Evolutionary conservation across 257 asterid species (phyloP).

Genomic region (Jacaranda copaia): DNA sequence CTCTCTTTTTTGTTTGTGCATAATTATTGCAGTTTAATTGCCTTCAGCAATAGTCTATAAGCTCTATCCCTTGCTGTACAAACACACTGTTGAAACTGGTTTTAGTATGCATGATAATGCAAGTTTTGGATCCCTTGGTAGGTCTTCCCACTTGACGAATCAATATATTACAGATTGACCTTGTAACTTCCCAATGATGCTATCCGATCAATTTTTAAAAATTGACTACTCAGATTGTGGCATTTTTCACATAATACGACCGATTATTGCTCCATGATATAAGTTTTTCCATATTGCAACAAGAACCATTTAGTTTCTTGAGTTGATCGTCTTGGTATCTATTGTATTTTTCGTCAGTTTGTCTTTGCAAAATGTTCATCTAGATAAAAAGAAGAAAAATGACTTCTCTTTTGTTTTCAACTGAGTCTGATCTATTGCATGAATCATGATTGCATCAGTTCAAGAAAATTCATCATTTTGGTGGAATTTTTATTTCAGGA

Average conservation of each 20-base stretch:
- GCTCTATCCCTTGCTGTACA: not conserved
- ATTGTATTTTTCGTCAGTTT: not conserved
- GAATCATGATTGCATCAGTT: constrained; percentile 1
- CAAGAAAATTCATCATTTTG: not conserved
- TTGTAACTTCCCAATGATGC: not conserved
- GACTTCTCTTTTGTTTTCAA: not conserved
- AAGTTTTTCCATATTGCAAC: not conserved
- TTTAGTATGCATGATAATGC: not conserved
- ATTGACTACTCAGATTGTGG: not conserved
- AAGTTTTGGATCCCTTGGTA: not conserved
- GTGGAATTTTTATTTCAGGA: constrained; percentile 49
- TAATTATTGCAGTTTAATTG: not conserved
- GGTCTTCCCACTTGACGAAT: constrained; percentile 6
- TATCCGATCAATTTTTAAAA: too few relatives aligned
- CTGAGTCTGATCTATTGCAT: not conserved
- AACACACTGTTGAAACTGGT: not conserved
- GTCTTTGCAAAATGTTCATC: not conserved
- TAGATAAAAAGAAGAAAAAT: not conserved
- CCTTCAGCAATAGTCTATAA: not conserved
- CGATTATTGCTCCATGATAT: not conserved
- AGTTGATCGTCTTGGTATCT: not conserved
- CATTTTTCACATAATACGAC: not conserved
- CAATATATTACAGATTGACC: not conserved
- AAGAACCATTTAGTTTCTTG: not conserved
- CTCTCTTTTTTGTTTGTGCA: constrained; percentile 21